Conservation (phyloP, 2,329 filamentous ascomycete genomes). For the Endothia cerciana region DNA sequence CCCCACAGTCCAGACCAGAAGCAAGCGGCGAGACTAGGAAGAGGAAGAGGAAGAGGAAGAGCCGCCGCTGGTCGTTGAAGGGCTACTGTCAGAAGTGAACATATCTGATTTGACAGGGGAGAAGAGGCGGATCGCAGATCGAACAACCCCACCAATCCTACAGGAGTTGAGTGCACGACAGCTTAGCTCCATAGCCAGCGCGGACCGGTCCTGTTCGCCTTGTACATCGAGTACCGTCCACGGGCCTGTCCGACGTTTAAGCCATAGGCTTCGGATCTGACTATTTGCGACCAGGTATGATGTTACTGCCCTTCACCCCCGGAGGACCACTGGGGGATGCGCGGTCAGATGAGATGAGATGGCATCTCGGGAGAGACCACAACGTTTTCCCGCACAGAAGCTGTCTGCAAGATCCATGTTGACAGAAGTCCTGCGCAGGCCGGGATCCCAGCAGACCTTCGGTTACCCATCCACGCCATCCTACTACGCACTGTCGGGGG, state of each 20-base stretch:
- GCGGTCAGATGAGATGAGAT: background rate
- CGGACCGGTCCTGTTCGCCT: conserved; percentile 8
- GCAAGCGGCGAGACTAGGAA: background rate
- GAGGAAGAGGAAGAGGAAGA: conserved; percentile 8
- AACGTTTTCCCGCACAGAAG: background rate
- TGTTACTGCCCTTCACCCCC: background rate
- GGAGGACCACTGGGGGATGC: background rate
- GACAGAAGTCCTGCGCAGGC: background rate
- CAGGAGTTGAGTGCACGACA: background rate
- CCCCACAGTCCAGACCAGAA: conserved; percentile 8
- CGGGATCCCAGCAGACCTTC: too few relatives aligned
- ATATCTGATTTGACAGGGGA: conserved; percentile 21
- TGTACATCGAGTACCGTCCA: conserved; percentile 14
- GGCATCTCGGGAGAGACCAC: too few relatives aligned
- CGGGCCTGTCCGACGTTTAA: conserved; percentile 18
- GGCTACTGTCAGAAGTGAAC: background rate
- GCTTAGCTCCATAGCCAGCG: conserved; percentile 5
- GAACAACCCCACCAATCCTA: conserved; percentile 13
- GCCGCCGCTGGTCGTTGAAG: conserved; percentile 8
- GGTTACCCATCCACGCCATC: too few relatives aligned
- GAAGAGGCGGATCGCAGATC: conserved; percentile 20
- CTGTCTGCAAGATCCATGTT: background rate
- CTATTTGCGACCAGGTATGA: conserved; percentile 12
- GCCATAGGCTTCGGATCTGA: conserved; percentile 10
- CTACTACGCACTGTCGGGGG: too few relatives aligned